A percentile compares a stretch with the other conserved stretches of the same genome.
These are phyloP conservation scores for Skeletonema costatum DNA, from an alignment of 108 stramenopile genomes.

Conservation along the genomic window DNA sequence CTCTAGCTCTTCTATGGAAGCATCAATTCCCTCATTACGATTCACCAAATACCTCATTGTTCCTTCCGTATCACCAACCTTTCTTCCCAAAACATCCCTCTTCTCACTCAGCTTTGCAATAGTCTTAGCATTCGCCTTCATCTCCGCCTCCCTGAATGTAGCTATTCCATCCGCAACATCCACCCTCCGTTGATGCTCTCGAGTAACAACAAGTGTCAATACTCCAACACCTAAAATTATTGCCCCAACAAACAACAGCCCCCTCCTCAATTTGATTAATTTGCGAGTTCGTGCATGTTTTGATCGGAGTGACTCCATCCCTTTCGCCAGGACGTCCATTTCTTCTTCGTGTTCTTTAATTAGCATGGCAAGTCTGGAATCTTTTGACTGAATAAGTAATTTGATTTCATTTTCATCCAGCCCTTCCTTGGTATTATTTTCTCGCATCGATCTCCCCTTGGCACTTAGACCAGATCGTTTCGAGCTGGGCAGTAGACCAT, in stretches of 20 bases:
- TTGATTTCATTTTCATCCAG: conserved; percentile 16
- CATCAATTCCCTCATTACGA: conserved; percentile 14
- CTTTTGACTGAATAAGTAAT: conserved; percentile 29
- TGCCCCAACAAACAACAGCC: not conserved
- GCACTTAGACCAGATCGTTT: not conserved
- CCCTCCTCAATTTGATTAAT: not conserved
- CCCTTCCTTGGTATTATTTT: not conserved
- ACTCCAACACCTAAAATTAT: not conserved
- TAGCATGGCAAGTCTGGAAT: conserved; percentile 22
- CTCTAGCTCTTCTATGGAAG: not conserved
- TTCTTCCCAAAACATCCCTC: conserved; percentile 6
- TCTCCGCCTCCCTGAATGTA: conserved; percentile 10
- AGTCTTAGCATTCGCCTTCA: conserved; percentile 3
- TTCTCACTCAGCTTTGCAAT: conserved; percentile 6
- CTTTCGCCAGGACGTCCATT: conserved; percentile 15
- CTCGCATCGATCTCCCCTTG: conserved; percentile 1
- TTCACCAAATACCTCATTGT: conserved; percentile 16
- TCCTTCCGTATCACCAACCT: conserved; percentile 18
- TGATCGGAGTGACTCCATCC: conserved; percentile 10
- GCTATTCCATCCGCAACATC: conserved; percentile 5
- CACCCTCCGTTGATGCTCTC: conserved; percentile 15
- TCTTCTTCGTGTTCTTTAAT: conserved; percentile 42
- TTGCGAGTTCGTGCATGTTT: conserved; percentile 1
- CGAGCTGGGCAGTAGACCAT: not conserved
- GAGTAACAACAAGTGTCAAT: not conserved